Base-by-base conservation (phyloP, 1,284 basidiomycete genomes). In the Cerioporus squamosus region DNA sequence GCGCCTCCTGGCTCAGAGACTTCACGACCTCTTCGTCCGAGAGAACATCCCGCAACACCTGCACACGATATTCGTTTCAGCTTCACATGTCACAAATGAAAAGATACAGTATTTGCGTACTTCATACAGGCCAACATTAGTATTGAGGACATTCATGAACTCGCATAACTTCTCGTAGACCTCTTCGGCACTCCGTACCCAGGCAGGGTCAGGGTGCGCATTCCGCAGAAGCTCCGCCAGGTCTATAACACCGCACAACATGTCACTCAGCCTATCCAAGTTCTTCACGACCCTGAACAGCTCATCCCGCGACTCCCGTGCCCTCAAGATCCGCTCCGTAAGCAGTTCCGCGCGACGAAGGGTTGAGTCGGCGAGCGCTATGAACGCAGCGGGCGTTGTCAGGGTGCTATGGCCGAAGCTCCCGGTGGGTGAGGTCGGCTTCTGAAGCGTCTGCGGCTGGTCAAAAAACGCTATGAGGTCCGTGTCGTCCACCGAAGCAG, bases 121-220 rank as follows among this genome's bases (percentile, higher is more conserved):
- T 78, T 94, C 83, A 69, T 97, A 98, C 43, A 99, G 78, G 18
- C 91, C 94, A n/a, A 91, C 89, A 78, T 98, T 84, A 17, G 96
- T 98, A 75, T 99, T 99, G 59, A 99, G 82, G 40, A 93, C 88
- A 76, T 98, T 98, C 96, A 99, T 98, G 75, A 93, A 97, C 74
- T 95, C 92, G 79, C 95, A 98, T 56, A 98, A 79, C 59, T 86
- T 87, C 75, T 96, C 95, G 74, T 98, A 98, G 43, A 93, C 91
- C 58, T 83, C 80, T 69, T 98, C 94, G 33, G 94, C 93, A 53
- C 89, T 90, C 23, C 85, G 81, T 10, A 93, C 83, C 96, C 97
- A 98, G 48, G 76, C 70, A 18, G 78, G 76, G 67, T 97, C 93
- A 0, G 97, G 96, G 78, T 98, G 95, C 0, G 94, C 90, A 70